Percentiles rank a stretch among this genome's conserved stretches.
Conservation (phyloP, 768 basidiomycete species). For the Tubosaeta sp. region DNA sequence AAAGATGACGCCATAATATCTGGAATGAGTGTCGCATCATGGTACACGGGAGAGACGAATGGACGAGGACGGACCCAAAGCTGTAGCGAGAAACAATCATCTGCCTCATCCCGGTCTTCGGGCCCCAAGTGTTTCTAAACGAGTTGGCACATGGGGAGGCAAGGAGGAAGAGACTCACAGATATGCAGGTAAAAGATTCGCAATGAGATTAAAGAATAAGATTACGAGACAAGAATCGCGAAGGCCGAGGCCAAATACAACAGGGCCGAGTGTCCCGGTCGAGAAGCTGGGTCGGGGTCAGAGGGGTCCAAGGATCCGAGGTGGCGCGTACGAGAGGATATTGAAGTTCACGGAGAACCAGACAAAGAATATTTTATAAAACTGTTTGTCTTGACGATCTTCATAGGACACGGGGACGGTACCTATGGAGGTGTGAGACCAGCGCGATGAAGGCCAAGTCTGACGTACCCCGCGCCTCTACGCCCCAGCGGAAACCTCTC, state of each 20-base stretch:
- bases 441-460: accelerated
- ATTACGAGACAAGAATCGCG: slow-evolving; percentile 63
- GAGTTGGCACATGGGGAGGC: neutral
- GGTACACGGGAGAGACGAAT: slow-evolving; percentile 20
- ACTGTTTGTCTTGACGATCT: slow-evolving; percentile 52
- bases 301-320: neutral
- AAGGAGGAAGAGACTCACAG: slow-evolving; percentile 37
- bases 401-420: slow-evolving; percentile 50
- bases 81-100: slow-evolving; percentile 72
- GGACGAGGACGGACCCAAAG: slow-evolving; percentile 45
- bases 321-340: slow-evolving; percentile 44
- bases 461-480: slow-evolving; percentile 28
- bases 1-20: slow-evolving; percentile 53
- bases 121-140: slow-evolving; percentile 63
- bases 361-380: slow-evolving; percentile 64
- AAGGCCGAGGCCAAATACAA: slow-evolving; percentile 55
- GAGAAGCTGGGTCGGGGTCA: slow-evolving; percentile 46
- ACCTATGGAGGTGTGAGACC: slow-evolving; percentile 27
- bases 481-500: slow-evolving; percentile 28
- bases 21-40: slow-evolving; percentile 6
- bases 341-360: slow-evolving; percentile 74
- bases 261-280: slow-evolving; percentile 63
- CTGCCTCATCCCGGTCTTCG: slow-evolving; percentile 74
- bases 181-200: slow-evolving; percentile 54
- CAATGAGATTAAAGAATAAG: slow-evolving; percentile 63